Evolutionary conservation across 257 asterid genomes (phyloP), one percentile per base, ranked within the genome.

Genomic region (Solanum virginianum): DNA sequence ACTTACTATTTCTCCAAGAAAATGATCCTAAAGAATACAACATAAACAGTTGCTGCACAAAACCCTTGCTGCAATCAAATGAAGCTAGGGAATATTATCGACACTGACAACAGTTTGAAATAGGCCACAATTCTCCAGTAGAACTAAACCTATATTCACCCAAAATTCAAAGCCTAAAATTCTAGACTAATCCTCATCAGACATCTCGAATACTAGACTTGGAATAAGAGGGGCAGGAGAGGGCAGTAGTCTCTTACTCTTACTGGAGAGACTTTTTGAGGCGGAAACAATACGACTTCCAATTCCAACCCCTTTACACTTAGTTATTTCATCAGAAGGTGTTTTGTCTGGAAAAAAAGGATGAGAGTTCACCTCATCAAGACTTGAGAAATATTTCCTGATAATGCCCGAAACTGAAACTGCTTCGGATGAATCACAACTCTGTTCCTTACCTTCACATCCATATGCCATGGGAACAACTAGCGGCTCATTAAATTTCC

Each of bases 361-460:
- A 9, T 43, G 47, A 47, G 53, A 93, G 60, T 85, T 88, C 87
- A 90, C 94, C 86, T 93, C 95, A 79, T 92, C 84, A 54, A 79
- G 70, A 86, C 83, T 88, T 47, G 94, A 86, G 71, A 94, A 93
- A 86, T 94, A 94, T 77, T 92, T 93, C 56, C 57, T 81, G 86
- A 94, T 93, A 74, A 93, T 90, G 47, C 94, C 92, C 9, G 94
- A 93, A 86, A 93, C 91, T 20, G 94, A 92, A 80, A 83, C 80
- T 57, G 92, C 53, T 87, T 92, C 94, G 14, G 92, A 88, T 71
- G 81, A 43, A 6, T 90, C 87, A 24, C 55, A 29, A 39, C 84
- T 82, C 26, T 45, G 7, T 39, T 49, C 83, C 60, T 68, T 75
- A 47, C 41, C 80, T 12, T 81, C 87, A 36, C 55, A 72, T 56